Evolutionary conservation across 2,329 filamentous ascomycete species (phyloP).

Genomic region (Pseudogymnoascus sp.): DNA sequence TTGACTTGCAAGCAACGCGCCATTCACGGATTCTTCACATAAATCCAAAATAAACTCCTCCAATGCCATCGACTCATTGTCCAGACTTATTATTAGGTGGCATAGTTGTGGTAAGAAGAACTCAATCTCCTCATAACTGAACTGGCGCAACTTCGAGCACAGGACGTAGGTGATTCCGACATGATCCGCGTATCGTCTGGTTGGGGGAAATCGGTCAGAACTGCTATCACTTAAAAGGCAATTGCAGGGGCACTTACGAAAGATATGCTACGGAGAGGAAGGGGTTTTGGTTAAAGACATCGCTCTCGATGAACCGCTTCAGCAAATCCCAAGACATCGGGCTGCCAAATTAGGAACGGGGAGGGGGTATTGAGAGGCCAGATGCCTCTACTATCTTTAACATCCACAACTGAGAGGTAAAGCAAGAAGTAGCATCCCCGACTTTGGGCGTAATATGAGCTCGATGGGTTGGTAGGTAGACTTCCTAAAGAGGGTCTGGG

Average conservation of each 20-base stretch:
- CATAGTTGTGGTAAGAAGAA: conserved; percentile 87
- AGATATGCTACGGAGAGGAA: conserved; percentile 84
- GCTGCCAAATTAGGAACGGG: conserved; percentile 8
- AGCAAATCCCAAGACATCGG: conserved; percentile 79
- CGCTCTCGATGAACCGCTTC: conserved; percentile 84
- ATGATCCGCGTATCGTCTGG: conserved; percentile 78
- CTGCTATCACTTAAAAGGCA: conserved; percentile 10
- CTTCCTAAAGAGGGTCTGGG: not conserved
- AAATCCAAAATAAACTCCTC: conserved; percentile 82
- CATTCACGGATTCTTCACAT: conserved; percentile 81
- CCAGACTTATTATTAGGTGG: conserved; percentile 77
- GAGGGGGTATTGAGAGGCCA: not conserved
- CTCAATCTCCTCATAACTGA: conserved; percentile 85
- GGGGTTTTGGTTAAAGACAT: conserved; percentile 87
- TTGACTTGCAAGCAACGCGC: conserved; percentile 64
- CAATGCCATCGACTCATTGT: conserved; percentile 86
- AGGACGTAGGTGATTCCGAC: conserved; percentile 85
- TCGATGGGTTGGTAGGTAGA: not conserved
- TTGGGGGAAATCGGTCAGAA: conserved; percentile 15
- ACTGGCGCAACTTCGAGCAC: conserved; percentile 80
- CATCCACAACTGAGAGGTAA: conserved; percentile 5
- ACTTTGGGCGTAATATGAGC: conserved; percentile 5
- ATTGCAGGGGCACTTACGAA: conserved; percentile 47
- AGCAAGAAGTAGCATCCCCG: conserved; percentile 4
- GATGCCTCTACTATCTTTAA: conserved; percentile 8